These are phyloP conservation scores for Hypoxylon rickii DNA, from an alignment of 495 filamentous ascomycete genomes.

Conservation along the genomic window DNA sequence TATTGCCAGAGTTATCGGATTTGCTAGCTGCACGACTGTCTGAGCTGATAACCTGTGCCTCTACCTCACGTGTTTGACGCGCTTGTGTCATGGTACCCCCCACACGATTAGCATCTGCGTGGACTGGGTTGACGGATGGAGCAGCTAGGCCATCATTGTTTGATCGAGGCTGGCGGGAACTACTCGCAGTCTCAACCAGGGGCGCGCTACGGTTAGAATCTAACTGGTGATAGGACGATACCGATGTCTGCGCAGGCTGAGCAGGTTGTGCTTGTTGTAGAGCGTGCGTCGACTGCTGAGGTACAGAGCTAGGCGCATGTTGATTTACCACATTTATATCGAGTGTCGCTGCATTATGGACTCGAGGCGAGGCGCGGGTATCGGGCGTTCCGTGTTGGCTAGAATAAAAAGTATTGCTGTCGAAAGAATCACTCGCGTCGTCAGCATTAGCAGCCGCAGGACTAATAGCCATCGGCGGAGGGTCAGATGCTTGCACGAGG, in stretches of 20 bases:
- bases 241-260: slow-evolving; percentile 13
- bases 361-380: slow-evolving; percentile 44
- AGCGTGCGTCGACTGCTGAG: slow-evolving; percentile 8
- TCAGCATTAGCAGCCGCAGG: slow-evolving; percentile 59
- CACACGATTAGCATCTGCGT: slow-evolving; percentile 8
- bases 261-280: slow-evolving; percentile 8
- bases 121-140: slow-evolving; percentile 6
- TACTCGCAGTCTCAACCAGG: slow-evolving; percentile 18
- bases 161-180: slow-evolving; percentile 18
- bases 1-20: slow-evolving; percentile 48
- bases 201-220: slow-evolving; percentile 13
- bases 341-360: slow-evolving; percentile 46
- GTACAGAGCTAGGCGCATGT: slow-evolving; percentile 17
- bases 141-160: slow-evolving; percentile 7
- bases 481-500: slow-evolving; percentile 58
- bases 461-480: slow-evolving; percentile 55
- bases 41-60: slow-evolving; percentile 37
- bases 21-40: slow-evolving; percentile 46
- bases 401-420: slow-evolving; percentile 95
- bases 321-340: slow-evolving; percentile 51
- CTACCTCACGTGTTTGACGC: slow-evolving; percentile 26
- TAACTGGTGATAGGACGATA: slow-evolving; percentile 14
- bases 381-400: slow-evolving; percentile 67
- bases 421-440: slow-evolving; percentile 76
- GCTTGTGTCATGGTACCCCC: background rate